Conservation (phyloP, 345 rosid species). For the Conringia planisiliqua region DNA sequence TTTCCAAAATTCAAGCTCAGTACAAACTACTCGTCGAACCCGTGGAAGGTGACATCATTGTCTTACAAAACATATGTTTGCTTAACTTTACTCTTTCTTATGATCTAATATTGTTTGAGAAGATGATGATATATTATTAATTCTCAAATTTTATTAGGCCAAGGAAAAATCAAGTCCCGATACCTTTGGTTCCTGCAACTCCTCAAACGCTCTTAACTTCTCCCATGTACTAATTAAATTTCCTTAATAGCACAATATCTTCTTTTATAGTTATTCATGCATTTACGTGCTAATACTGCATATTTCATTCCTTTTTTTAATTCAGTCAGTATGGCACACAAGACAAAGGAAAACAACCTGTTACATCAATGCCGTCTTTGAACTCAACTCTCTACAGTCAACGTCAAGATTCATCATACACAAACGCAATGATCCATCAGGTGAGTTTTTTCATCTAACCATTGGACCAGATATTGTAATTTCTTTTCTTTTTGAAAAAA, state of each 20-base stretch:
- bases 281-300: background rate
- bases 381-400: slow-evolving; percentile 7
- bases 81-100: background rate
- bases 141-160: slow-evolving; percentile 13
- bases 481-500: background rate
- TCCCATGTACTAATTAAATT: slow-evolving; percentile 3
- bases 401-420: slow-evolving; percentile 5
- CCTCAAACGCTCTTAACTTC: background rate
- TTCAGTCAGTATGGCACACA: background rate
- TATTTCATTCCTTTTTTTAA: background rate
- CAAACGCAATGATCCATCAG: slow-evolving; percentile 9
- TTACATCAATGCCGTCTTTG: background rate
- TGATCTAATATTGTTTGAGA: background rate
- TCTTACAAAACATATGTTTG: background rate
- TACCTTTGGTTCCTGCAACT: slow-evolving; percentile 17
- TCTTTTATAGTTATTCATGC: background rate
- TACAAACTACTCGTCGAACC: background rate
- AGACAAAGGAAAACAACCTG: slow-evolving; percentile 17
- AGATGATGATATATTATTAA: background rate
- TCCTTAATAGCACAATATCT: background rate
- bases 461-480: too few relatives aligned
- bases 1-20: slow-evolving; percentile 1
- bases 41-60: slow-evolving; percentile 23
- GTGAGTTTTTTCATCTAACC: background rate
- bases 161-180: background rate